phyloP scores from a whole-genome alignment of 2,329 filamentous ascomycete genomes.

The Cordyceps javanica region DNA sequence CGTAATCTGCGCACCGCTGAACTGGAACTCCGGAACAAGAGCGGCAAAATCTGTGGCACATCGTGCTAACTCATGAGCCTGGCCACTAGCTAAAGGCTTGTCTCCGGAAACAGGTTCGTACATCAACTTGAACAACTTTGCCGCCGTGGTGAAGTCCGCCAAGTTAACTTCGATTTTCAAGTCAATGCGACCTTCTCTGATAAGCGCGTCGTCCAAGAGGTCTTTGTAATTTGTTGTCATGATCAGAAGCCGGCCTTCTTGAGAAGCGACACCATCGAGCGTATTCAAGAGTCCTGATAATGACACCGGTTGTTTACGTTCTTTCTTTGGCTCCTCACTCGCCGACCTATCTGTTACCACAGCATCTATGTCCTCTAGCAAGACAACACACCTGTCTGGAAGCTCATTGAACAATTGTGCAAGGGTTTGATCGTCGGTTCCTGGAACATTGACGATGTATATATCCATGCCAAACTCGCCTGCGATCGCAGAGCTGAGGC shows the following conservation, averaged over 20 bases:
- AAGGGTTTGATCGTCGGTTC: constrained; percentile 43
- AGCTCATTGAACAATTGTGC: constrained; percentile 44
- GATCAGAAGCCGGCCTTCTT: constrained; percentile 61
- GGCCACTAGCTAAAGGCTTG: background rate
- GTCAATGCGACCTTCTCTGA: constrained; percentile 58
- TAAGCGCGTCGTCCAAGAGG: constrained; percentile 54
- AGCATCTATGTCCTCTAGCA: constrained; percentile 51
- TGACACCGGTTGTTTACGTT: constrained; percentile 19
- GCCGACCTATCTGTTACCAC: constrained; percentile 14
- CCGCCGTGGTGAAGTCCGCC: background rate
- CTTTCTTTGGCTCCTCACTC: background rate
- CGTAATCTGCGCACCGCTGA: background rate
- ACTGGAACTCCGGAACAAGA: background rate
- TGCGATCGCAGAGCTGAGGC: constrained; percentile 45
- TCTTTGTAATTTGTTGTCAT: constrained; percentile 66
- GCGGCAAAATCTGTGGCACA: background rate
- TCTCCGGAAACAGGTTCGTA: background rate
- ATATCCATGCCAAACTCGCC: constrained; percentile 45
- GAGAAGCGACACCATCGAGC: constrained; percentile 61
- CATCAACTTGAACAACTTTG: constrained; percentile 3
- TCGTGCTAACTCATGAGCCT: background rate
- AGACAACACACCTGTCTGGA: constrained; percentile 45
- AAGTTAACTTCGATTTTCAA: constrained; percentile 37
- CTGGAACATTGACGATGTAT: constrained; percentile 44
- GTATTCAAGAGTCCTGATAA: constrained; percentile 62